A percentile compares a stretch with the other conserved stretches of the same genome.
phyloP scores from a whole-genome alignment of 2,329 filamentous ascomycete genomes.

The Pseudocercospora fijiensis region DNA sequence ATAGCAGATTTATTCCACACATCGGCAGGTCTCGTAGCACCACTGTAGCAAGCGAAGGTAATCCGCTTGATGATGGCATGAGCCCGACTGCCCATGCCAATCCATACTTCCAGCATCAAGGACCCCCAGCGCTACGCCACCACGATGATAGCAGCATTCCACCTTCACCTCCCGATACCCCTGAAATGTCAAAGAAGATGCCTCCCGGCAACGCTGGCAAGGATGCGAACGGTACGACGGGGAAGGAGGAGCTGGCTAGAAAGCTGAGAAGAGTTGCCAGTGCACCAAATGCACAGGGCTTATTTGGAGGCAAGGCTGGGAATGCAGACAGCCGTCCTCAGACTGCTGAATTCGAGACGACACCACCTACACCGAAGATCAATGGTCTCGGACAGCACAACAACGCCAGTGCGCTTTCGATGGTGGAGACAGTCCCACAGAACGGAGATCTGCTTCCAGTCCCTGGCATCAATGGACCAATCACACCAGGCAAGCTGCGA shows the following conservation, averaged over 20 bases:
- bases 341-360: conserved; percentile 72
- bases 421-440: conserved; percentile 50
- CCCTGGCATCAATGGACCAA: conserved; percentile 57
- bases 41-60: conserved; percentile 89
- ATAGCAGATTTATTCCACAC: conserved; percentile 84
- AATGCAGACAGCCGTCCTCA: conserved; percentile 50
- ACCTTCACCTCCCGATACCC: conserved; percentile 87
- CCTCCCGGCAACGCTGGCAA: conserved; percentile 61
- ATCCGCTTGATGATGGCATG: conserved; percentile 80
- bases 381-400: conserved; percentile 49
- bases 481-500: conserved; percentile 64
- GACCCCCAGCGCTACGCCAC: conserved; percentile 86
- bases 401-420: conserved; percentile 49
- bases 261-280: conserved; percentile 93
- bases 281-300: conserved; percentile 91
- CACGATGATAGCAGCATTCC: conserved; percentile 93
- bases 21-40: conserved; percentile 85
- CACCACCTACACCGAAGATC: conserved; percentile 55
- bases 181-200: conserved; percentile 68
- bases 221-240: conserved; percentile 69
- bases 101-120: conserved; percentile 96
- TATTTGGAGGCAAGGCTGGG: conserved; percentile 59
- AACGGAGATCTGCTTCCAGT: conserved; percentile 40
- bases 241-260: conserved; percentile 90
- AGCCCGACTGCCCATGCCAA: conserved; percentile 94